A percentile compares a stretch with the other conserved stretches of the same genome.
phyloP scores from a whole-genome alignment of 169 alveolate genomes.

The Cystoisospora suis region DNA sequence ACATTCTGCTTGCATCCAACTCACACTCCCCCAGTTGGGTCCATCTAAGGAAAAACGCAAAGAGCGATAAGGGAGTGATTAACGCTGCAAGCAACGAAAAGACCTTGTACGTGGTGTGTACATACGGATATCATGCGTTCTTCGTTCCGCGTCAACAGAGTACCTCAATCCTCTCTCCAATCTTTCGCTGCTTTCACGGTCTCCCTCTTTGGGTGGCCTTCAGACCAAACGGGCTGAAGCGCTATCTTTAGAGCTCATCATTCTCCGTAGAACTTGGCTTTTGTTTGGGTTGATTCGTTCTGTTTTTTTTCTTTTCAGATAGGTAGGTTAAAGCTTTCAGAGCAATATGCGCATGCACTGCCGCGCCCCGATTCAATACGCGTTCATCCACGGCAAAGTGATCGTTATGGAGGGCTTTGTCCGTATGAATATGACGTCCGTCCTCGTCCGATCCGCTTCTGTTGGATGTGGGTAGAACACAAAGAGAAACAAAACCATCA shows the following conservation, averaged over 20 bases:
- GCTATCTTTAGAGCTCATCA: too few species aligned
- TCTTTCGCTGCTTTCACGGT: background rate
- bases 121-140: too few species aligned
- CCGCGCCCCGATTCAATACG: constrained; percentile 56
- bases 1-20: too few species aligned
- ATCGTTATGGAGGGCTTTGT: constrained; percentile 52
- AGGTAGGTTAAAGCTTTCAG: constrained; percentile 37
- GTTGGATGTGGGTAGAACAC: background rate
- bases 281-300: background rate
- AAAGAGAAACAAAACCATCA: too few species aligned
- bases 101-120: too few species aligned
- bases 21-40: too few species aligned
- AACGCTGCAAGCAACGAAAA: too few species aligned
- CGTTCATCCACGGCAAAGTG: constrained; percentile 64
- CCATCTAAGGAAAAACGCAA: too few species aligned
- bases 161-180: background rate
- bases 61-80: too few species aligned
- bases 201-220: background rate
- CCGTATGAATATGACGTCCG: constrained; percentile 49
- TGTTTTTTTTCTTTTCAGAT: background rate
- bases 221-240: too few species aligned
- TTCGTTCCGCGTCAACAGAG: too few species aligned
- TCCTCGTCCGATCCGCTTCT: constrained; percentile 55
- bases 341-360: constrained; percentile 50
- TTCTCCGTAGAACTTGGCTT: too few species aligned